Evolutionary conservation across 106 monocot genomes (phyloP), one percentile per base, ranked within the genome.

Genomic region (Cymbidium sinense): DNA sequence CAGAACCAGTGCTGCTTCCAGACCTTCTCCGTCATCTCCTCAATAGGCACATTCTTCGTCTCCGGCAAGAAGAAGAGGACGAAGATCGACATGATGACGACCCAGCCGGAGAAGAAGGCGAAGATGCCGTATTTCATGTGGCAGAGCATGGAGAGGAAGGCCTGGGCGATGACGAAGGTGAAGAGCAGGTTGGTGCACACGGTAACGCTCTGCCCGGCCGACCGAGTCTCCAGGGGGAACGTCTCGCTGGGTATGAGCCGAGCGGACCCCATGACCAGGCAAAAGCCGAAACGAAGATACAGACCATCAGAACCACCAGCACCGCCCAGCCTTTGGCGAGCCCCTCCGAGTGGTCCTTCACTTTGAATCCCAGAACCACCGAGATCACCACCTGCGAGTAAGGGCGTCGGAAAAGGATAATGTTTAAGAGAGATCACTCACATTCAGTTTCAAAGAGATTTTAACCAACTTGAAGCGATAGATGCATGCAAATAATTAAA

Each of bases 171-270:
- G 73, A 87, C 77, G 80, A 94, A 94, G 50, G 91, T 91, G 85
- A 91, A 94, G 83, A 94, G 83, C 75, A 94, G 78, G 84, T 93
- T 93, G 64, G 83, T 84, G 85, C 88, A 86, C 6, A 93, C 93
- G 3, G 93, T 88, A 50, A 88, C 81, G 73, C 87, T 81, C 81
- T 88, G 88, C 5, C 90, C 90, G 0, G 93, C 90, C 15, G 93
- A 84, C 27, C 93, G 34, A 1, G 86, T 88, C 78, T 88, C 93
- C 27, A 93, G 72, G 2, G 93, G 93, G 77, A 90, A 93, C 0
- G 86, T 93, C 85, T 93, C 93, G 41, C 88, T 90, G 2, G 93
- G 93, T 31, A 93, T 91, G 20, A 93, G 79, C 93, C 90, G 90
- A 0, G 75, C 80, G 75, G 80, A 0, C 80, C 80, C 74, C 75